Evolutionary conservation across 306 rosid species (phyloP).

Genomic region (Dryas alaskensis): DNA sequence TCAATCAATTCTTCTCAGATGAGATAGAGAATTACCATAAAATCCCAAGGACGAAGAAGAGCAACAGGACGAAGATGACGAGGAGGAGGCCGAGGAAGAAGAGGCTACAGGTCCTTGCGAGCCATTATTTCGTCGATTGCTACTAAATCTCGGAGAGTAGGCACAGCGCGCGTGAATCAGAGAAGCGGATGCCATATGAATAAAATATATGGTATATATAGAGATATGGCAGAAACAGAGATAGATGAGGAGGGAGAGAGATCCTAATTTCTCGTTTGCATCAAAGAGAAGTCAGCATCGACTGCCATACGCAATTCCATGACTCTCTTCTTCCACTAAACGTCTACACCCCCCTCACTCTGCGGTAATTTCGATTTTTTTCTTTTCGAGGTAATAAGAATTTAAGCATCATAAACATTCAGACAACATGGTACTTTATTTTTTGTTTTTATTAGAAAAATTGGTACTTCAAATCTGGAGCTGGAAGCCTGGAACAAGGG

Average conservation of each 20-base stretch:
- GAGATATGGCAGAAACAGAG: not conserved
- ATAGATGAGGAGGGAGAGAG: not conserved
- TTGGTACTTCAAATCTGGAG: too few species aligned
- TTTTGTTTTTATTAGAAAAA: too few species aligned
- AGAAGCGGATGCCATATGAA: slow-evolving; percentile 46
- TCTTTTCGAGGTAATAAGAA: not conserved
- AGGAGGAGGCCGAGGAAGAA: slow-evolving; percentile 13
- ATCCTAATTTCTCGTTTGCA: slow-evolving; percentile 30
- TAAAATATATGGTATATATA: not conserved
- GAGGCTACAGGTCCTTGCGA: slow-evolving; percentile 17
- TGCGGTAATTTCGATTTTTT: not conserved
- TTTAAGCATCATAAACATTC: too few species aligned
- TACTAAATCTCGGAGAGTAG: slow-evolving; percentile 30
- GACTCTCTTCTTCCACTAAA: not conserved
- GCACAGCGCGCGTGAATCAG: slow-evolving; percentile 39
- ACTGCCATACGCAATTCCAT: slow-evolving; percentile 16
- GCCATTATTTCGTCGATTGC: slow-evolving; percentile 24
- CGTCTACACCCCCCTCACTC: not conserved
- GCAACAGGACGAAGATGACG: slow-evolving; percentile 25
- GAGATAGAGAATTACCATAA: slow-evolving; percentile 32
- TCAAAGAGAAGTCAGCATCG: slow-evolving; percentile 33
- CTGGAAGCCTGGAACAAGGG: too few species aligned
- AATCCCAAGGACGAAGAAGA: slow-evolving; percentile 30
- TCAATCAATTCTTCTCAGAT: not conserved
- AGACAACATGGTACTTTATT: too few species aligned